These are phyloP conservation scores for Paratinospora sagittata DNA, from an alignment of 164 flowering plant species.

Conservation along the genomic window DNA sequence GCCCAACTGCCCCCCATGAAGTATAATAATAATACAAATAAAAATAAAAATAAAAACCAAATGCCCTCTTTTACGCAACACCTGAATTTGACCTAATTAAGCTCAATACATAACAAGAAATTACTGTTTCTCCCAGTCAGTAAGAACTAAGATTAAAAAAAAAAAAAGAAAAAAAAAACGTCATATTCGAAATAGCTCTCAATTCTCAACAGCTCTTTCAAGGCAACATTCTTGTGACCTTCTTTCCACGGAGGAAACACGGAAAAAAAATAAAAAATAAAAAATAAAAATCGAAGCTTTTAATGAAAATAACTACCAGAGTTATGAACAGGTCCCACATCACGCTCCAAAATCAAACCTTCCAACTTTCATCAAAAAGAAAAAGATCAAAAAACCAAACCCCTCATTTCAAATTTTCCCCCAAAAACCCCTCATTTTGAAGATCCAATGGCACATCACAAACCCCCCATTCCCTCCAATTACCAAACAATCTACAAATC, in stretches of 20 bases:
- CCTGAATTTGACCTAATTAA: neutral
- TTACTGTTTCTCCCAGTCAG: neutral
- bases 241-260: conserved; percentile 11
- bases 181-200: conserved; percentile 9
- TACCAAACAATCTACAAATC: neutral
- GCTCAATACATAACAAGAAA: neutral
- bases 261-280: too few species aligned
- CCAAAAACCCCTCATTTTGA: neutral
- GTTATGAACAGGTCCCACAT: conserved; percentile 4
- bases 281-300: conserved; percentile 5
- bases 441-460: neutral
- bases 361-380: neutral
- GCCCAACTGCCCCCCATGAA: neutral
- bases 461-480: neutral
- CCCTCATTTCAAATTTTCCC: too few species aligned
- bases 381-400: too few species aligned
- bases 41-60: too few species aligned
- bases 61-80: neutral
- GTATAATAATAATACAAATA: too few species aligned
- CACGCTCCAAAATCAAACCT: conserved; percentile 8
- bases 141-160: too few species aligned
- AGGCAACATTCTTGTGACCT: conserved; percentile 8
- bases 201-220: conserved; percentile 8
- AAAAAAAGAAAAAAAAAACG: too few species aligned
- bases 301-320: conserved; percentile 1